Evolutionary conservation across 2,329 filamentous ascomycete species (phyloP).

Genomic region (Aspergillus nomiae): DNA sequence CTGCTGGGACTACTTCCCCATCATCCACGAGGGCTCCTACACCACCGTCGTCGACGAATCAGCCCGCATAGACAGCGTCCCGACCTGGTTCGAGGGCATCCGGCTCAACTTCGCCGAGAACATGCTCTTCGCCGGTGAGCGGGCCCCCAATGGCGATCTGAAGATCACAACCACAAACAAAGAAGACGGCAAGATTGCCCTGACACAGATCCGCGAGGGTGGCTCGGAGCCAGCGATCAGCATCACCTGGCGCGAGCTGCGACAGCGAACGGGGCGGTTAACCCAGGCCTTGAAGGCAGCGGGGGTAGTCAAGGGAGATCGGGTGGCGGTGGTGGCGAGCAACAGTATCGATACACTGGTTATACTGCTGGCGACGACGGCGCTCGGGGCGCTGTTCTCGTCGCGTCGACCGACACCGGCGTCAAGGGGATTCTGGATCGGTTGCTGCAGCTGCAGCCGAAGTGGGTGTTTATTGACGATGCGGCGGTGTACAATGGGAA

Average conservation of each 20-base stretch:
- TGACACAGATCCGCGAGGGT: slow-evolving; percentile 63
- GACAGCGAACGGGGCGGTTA: slow-evolving; percentile 60
- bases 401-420: slow-evolving; percentile 81
- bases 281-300: slow-evolving; percentile 66
- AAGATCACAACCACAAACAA: slow-evolving; percentile 61
- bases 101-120: slow-evolving; percentile 80
- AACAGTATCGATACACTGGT: slow-evolving; percentile 75
- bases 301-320: slow-evolving; percentile 71
- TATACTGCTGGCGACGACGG: slow-evolving; percentile 69
- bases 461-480: slow-evolving; percentile 83
- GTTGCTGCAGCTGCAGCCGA: slow-evolving; percentile 72
- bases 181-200: slow-evolving; percentile 69
- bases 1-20: slow-evolving; percentile 60
- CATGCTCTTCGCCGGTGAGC: slow-evolving; percentile 62
- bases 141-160: slow-evolving; percentile 41
- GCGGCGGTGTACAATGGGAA: slow-evolving; percentile 78
- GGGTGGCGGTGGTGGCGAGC: slow-evolving; percentile 72
- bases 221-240: slow-evolving; percentile 40
- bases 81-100: slow-evolving; percentile 76
- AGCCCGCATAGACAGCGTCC: slow-evolving; percentile 69
- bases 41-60: slow-evolving; percentile 67
- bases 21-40: slow-evolving; percentile 66
- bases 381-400: slow-evolving; percentile 74
- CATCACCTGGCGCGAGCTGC: slow-evolving; percentile 68
- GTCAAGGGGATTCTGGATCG: slow-evolving; percentile 75